Evolutionary conservation across 805 yeast species (phyloP).

Genomic region (Ogataea allantospora): DNA sequence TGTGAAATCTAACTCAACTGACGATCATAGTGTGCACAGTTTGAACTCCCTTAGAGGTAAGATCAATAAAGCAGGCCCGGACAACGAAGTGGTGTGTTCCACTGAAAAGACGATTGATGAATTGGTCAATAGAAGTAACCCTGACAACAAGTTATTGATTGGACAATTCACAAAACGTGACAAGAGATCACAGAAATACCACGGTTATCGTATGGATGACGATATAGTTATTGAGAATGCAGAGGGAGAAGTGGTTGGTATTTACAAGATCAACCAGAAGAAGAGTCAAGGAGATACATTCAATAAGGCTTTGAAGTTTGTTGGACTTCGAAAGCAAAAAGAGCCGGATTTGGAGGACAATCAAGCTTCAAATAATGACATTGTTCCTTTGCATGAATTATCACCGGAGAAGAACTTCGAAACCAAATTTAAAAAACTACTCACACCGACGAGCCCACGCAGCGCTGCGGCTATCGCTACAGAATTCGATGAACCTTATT

Average conservation of each 20-base stretch:
- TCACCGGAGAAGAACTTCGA: constrained; percentile 23
- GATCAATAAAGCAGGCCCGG: constrained; percentile 3
- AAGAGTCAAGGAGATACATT: constrained; percentile 17
- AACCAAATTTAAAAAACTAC: constrained; percentile 25
- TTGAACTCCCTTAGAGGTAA: constrained; percentile 18
- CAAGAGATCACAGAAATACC: constrained; percentile 34
- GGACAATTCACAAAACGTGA: constrained; percentile 10
- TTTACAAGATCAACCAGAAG: constrained; percentile 67
- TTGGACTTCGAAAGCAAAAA: constrained; percentile 26
- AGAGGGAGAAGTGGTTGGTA: constrained; percentile 87
- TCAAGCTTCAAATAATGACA: constrained; percentile 18
- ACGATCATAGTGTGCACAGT: constrained; percentile 20
- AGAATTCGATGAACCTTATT: too few species aligned
- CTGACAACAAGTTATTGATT: constrained; percentile 14
- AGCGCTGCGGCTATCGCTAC: too few species aligned
- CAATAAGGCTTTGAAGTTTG: constrained; percentile 23
- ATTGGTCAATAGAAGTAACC: constrained; percentile 16
- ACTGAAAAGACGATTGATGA: constrained; percentile 14
- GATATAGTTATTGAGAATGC: constrained; percentile 80
- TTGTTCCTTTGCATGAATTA: constrained; percentile 20
- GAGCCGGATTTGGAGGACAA: constrained; percentile 23
- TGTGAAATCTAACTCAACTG: background rate
- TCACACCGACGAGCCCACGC: too few species aligned
- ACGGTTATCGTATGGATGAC: constrained; percentile 79
- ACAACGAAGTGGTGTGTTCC: constrained; percentile 2